Percentiles rank a stretch among this genome's conserved stretches.
Evolutionary conservation across 2,329 filamentous ascomycete species (phyloP).

Genomic region (Xylaria sp.): DNA sequence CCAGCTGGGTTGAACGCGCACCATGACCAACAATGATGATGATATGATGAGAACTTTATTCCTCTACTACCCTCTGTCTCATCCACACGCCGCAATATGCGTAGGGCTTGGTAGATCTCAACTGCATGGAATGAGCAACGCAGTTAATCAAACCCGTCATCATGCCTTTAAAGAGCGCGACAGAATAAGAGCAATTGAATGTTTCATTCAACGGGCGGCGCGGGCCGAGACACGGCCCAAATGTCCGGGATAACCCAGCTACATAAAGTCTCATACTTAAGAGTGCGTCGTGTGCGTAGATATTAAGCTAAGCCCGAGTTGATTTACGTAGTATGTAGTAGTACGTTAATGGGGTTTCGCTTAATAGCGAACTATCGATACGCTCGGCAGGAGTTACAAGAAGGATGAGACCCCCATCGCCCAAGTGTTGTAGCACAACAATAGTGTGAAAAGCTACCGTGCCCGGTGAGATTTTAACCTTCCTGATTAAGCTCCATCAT

Average conservation of each 20-base stretch:
- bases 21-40: not conserved
- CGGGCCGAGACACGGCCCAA: constrained; percentile 30
- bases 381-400: not conserved
- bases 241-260: constrained; percentile 4
- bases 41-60: constrained; percentile 12
- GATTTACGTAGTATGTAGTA: not conserved
- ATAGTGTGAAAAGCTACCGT: not conserved
- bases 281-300: not conserved
- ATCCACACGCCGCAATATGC: constrained; percentile 6
- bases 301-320: not conserved
- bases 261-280: constrained; percentile 7
- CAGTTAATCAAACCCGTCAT: not conserved
- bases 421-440: constrained; percentile 1
- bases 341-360: constrained; percentile 7
- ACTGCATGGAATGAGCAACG: not conserved
- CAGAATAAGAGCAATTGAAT: constrained; percentile 6
- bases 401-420: not conserved
- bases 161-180: not conserved
- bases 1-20: constrained; percentile 18
- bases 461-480: constrained; percentile 13
- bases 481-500: constrained; percentile 12
- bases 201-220: constrained; percentile 21
- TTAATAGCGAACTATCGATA: constrained; percentile 23
- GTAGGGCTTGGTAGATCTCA: constrained; percentile 13
- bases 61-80: not conserved